Evolutionary conservation across 306 rosid species (phyloP), one percentile per base, ranked within the genome.

Genomic region (Vigna hirtella): DNA sequence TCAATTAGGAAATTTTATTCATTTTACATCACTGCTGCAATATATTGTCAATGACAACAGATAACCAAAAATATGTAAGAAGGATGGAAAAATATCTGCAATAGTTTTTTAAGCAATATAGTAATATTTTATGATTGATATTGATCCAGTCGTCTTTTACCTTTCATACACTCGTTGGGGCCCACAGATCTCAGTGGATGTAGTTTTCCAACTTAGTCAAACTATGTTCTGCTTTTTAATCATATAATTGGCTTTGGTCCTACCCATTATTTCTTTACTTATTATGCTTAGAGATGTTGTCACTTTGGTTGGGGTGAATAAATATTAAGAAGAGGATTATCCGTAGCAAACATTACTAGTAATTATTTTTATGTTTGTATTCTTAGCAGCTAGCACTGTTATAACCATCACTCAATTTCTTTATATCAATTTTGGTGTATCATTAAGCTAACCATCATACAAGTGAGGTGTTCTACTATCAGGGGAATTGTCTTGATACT

Each of bases 1-100:
- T n/a, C 20, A 28, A 36, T 40, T 70, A 75, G 79, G 64, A 70
- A 51, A 79, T 5, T 32, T 17, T 24, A 61, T 68, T 68, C 70
- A 11, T 38, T 47, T 34, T 70, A 13, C 62, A n/a, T 40, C 18
- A 26, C 34, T 38, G 51, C 50, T 38, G 43, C n/a, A 32, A 38
- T 7, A 11, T 16, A 10, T 16, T 28, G 67, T 66, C 59, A 47
- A 32, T 43, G 43, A 26, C 22, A 48, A 1, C 17, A 9, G 17
- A 28, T 56, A 51, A 55, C 32, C 16, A 32, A 43, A 62, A 43
- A n/a, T 7, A 43, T 20, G 42, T 56, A 36, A 42, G 47, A 17
- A 22, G 24, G 24, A 8, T 66, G 43, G 20, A 38, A 34, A 36
- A 34, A 36, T 45, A 43, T n/a, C n/a, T 12, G 2, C 57, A 28